Evolutionary conservation across 2,329 filamentous ascomycete species (phyloP).

Genomic region (Calonectria pseudoreteaudii): DNA sequence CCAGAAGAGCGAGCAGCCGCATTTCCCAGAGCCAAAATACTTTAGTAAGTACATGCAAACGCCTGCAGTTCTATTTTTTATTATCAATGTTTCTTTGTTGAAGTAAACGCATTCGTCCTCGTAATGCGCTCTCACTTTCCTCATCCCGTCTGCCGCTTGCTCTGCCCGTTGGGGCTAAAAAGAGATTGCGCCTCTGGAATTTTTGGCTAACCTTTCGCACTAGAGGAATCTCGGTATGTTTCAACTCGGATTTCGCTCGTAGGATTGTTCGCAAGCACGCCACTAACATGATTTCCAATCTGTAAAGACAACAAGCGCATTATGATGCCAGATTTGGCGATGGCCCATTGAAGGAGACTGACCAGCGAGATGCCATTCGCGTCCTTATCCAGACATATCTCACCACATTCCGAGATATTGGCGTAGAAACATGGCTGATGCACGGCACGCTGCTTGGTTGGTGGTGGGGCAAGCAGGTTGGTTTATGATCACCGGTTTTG

Average conservation of each 20-base stretch:
- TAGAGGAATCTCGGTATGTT: constrained; percentile 40
- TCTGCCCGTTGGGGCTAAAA: not conserved
- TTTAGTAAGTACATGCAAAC: constrained; percentile 25
- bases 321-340: constrained; percentile 56
- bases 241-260: not conserved
- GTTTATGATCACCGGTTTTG: constrained; percentile 11
- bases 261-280: not conserved
- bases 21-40: constrained; percentile 32
- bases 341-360: constrained; percentile 60
- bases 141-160: not conserved
- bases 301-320: constrained; percentile 40
- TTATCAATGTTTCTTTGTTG: not conserved
- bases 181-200: not conserved
- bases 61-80: not conserved
- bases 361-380: constrained; percentile 70
- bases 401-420: constrained; percentile 72
- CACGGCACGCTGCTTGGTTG: constrained; percentile 87
- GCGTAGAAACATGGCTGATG: constrained; percentile 84
- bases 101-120: not conserved
- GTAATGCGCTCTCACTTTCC: not conserved
- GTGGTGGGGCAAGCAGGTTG: constrained; percentile 80
- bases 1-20: constrained; percentile 16
- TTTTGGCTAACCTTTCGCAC: constrained; percentile 15
- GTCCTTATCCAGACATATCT: constrained; percentile 80
- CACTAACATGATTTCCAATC: constrained; percentile 25